Conservation (phyloP, 139 green algal genomes). For the Chlamydomonas sp. region DNA sequence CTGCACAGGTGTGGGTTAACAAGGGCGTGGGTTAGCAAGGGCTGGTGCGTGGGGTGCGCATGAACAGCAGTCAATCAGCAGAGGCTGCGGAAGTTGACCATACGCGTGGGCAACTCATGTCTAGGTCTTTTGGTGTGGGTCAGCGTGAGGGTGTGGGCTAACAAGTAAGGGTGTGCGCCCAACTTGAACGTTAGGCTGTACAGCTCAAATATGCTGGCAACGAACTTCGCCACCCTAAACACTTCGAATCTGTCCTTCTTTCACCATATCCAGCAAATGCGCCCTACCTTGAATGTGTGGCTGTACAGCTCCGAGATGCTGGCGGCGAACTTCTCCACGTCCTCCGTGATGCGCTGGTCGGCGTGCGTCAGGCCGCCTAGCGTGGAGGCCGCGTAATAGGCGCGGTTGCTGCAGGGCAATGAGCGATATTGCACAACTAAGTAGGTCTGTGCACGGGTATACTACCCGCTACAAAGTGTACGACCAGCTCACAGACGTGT, state of each 20-base stretch:
- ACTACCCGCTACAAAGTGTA: too few relatives aligned
- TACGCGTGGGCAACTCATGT: too few relatives aligned
- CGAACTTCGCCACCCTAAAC: too few relatives aligned
- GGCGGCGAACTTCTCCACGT: constrained; percentile 94
- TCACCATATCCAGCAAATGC: background rate
- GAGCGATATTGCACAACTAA: background rate
- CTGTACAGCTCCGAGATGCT: constrained; percentile 89
- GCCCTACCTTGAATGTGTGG: constrained; percentile 89
- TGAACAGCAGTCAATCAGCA: too few relatives aligned
- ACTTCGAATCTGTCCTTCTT: too few relatives aligned
- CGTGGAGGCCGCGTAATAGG: constrained; percentile 92
- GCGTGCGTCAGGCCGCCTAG: constrained; percentile 90
- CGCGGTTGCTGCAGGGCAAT: constrained; percentile 67
- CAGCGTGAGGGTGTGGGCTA: too few relatives aligned
- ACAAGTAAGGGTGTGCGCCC: too few relatives aligned
- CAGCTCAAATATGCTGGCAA: too few relatives aligned
- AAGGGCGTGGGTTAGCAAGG: background rate
- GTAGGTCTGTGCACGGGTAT: background rate
- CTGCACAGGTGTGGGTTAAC: constrained; percentile 39
- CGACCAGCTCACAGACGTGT: too few relatives aligned
- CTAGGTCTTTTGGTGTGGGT: too few relatives aligned
- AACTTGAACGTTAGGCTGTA: too few relatives aligned
- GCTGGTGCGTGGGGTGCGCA: background rate
- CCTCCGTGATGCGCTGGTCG: constrained; percentile 95
- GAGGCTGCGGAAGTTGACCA: too few relatives aligned